Base-by-base conservation (phyloP, 2,329 filamentous ascomycete genomes). In the Aspergillus awamori region DNA sequence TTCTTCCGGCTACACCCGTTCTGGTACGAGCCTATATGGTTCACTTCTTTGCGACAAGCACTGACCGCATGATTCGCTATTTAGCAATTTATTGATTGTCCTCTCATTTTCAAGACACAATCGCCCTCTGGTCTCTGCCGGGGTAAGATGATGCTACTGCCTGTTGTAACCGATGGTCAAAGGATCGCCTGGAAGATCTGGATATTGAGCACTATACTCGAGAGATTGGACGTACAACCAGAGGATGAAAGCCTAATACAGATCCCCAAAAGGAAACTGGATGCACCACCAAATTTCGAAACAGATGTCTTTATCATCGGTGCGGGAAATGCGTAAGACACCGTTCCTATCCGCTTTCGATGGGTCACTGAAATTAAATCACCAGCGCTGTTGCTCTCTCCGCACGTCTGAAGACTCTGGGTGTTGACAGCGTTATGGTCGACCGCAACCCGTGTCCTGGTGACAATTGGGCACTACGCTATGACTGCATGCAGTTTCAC, bases 381-480 rank as follows among this genome's bases (percentile, higher is more conserved):
- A 38, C 11, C 36, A 8, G 10, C 15, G 36, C 15, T 2, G 69
- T 82, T 1, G 74, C 76, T 22, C 70, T 76, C 2, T 77, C 79
- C 17, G 81, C 79, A 10, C 74, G 81, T 5, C 67, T 81, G 15
- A 76, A 79, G 62, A 79, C 80, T 20, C 68, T 83, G 4, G 74
- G 74, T 2, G 64, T 82, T 1, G 72, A 74, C 0, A 75, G 79
- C 13, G 69, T 82, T 7, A 74, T 82, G 48, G 72, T 81, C 39
- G 81, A 83, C 51, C 72, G 73, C 20, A 79, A 79, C 39, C 65
- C 70, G 17, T 68, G 69, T 0, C 72, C 81, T 1, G 81, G 81
- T 3, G 77, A 81, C 56, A 80, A 80, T 45, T 83, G 81, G 81
- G 72, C 72, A 2, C 74, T 76, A 41, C 71, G 81, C 17, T 83